Conservation (phyloP, 805 yeast species). For the Saturnispora kantuleensis region DNA sequence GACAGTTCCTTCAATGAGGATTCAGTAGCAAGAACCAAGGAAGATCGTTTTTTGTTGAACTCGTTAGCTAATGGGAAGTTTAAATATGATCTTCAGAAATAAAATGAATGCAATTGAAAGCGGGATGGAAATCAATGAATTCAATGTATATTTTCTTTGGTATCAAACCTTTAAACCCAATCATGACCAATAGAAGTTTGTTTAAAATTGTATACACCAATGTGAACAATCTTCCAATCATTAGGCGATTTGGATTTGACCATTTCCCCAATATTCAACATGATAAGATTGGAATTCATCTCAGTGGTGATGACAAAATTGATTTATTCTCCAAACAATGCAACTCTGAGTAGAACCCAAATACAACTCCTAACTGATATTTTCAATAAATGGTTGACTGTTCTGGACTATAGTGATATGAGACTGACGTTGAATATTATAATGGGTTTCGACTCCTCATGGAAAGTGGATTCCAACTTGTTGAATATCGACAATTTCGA, state of each 20-base stretch:
- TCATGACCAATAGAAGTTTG: constrained; percentile 7
- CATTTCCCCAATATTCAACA: constrained; percentile 17
- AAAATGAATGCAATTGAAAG: background rate
- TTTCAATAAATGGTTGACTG: constrained; percentile 9
- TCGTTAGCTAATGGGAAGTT: constrained; percentile 20
- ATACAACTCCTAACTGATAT: constrained; percentile 5
- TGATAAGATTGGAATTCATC: constrained; percentile 19
- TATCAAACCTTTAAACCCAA: constrained; percentile 17
- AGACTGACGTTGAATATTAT: constrained; percentile 11
- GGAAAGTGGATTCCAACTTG: constrained; percentile 5
- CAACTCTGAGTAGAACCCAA: background rate
- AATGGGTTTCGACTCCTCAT: constrained; percentile 9
- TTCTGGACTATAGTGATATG: constrained; percentile 13
- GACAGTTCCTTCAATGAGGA: constrained; percentile 15
- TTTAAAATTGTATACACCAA: constrained; percentile 8
- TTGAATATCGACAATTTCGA: constrained; percentile 5
- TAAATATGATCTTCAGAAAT: constrained; percentile 11
- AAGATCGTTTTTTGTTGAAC: constrained; percentile 12
- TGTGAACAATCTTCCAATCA: constrained; percentile 8
- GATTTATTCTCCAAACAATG: constrained; percentile 10
- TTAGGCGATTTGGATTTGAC: constrained; percentile 9
- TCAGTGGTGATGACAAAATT: constrained; percentile 11
- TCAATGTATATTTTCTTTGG: constrained; percentile 9
- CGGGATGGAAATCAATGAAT: constrained; percentile 1
- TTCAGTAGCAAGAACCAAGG: background rate